Evolutionary conservation across 768 basidiomycete species (phyloP).

Genomic region (Lactifluus hygrophoroides): DNA sequence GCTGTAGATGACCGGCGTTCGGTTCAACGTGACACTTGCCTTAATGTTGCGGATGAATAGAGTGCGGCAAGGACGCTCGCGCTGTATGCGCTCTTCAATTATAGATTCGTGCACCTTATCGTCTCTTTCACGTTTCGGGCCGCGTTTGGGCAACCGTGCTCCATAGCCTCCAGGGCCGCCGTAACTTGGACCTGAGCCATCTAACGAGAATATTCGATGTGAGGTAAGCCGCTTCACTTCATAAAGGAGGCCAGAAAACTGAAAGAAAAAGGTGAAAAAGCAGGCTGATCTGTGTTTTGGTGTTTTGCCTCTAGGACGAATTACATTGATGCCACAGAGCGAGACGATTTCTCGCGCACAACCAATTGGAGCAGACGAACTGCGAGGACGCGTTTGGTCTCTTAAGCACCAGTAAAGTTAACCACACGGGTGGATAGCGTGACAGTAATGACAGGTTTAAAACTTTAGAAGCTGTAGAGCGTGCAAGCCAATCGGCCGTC

Average conservation of each 20-base stretch:
- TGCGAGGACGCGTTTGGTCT: slow-evolving; percentile 1
- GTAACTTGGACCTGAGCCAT: slow-evolving; percentile 50
- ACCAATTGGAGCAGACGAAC: slow-evolving; percentile 2
- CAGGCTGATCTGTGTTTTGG: not conserved
- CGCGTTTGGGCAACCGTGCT: slow-evolving; percentile 35
- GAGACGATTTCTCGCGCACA: slow-evolving; percentile 1
- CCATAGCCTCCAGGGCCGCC: slow-evolving; percentile 40
- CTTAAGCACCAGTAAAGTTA: slow-evolving; percentile 9
- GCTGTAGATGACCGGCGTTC: not conserved
- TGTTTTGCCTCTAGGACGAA: not conserved
- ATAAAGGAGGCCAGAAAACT: slow-evolving; percentile 15
- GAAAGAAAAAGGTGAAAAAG: slow-evolving; percentile 6
- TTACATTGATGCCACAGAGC: slow-evolving; percentile 4
- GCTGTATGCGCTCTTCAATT: slow-evolving; percentile 89
- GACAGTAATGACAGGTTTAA: not conserved
- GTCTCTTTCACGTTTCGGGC: slow-evolving; percentile 65
- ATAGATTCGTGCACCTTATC: slow-evolving; percentile 87
- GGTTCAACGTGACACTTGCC: slow-evolving; percentile 47
- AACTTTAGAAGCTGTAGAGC: slow-evolving; percentile 3
- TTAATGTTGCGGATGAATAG: slow-evolving; percentile 97
- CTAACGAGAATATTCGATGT: slow-evolving; percentile 38
- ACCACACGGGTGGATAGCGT: slow-evolving; percentile 6
- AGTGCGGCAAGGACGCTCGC: slow-evolving; percentile 91
- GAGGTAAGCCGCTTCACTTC: slow-evolving; percentile 19
- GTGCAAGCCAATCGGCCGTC: slow-evolving; percentile 6